Evolutionary conservation across 2,329 filamentous ascomycete genomes (phyloP).

Genomic region (Gaeumannomyces tritici): DNA sequence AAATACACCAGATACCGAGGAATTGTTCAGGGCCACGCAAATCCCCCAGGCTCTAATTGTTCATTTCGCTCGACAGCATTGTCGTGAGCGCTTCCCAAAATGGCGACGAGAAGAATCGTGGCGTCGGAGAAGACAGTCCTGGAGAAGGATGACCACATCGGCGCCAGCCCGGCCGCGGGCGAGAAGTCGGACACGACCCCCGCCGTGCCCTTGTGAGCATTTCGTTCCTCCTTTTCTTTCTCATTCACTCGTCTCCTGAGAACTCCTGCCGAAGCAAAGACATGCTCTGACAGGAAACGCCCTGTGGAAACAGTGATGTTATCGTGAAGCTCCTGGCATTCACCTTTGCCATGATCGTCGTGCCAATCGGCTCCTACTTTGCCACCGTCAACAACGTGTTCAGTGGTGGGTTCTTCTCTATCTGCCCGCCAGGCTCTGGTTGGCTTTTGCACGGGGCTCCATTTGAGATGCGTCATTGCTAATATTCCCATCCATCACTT

Average conservation of each 20-base stretch:
- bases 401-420: conserved; percentile 44
- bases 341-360: conserved; percentile 80
- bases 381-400: conserved; percentile 68
- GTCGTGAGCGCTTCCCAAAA: conserved; percentile 20
- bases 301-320: conserved; percentile 49
- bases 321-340: conserved; percentile 86
- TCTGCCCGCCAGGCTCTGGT: not conserved
- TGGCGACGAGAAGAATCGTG: conserved; percentile 62
- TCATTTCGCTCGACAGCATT: not conserved
- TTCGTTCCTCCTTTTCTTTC: conserved; percentile 24
- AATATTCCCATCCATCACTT: not conserved
- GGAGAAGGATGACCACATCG: conserved; percentile 43
- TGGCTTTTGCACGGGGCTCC: not conserved
- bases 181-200: conserved; percentile 67
- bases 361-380: conserved; percentile 87
- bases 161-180: conserved; percentile 27
- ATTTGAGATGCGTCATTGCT: not conserved
- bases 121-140: conserved; percentile 57
- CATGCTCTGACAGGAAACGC: not conserved
- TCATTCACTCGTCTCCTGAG: not conserved
- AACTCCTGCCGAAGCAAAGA: not conserved
- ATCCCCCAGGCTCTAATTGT: not conserved
- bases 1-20: not conserved
- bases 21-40: not conserved
- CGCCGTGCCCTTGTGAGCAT: conserved; percentile 62